Evolutionary conservation across 2,329 filamentous ascomycete genomes (phyloP).

Genomic region (Neurospora crassa): DNA sequence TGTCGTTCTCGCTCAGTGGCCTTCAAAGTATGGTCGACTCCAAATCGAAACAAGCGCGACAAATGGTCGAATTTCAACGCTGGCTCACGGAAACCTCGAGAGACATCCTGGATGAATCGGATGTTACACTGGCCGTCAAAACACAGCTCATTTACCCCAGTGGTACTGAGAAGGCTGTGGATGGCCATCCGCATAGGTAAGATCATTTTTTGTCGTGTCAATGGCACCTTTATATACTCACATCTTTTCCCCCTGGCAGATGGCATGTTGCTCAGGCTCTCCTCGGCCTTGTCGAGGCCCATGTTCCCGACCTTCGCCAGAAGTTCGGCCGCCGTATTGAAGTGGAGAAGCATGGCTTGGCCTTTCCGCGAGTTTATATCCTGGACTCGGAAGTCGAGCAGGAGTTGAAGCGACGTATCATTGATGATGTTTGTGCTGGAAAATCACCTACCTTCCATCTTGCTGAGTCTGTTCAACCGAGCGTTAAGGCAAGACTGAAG

Average conservation of each 20-base stretch:
- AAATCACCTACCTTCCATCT: slow-evolving; percentile 2
- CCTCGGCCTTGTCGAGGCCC: slow-evolving; percentile 27
- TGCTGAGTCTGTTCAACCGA: neutral
- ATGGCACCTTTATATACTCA: neutral
- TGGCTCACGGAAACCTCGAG: slow-evolving; percentile 40
- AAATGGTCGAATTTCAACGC: slow-evolving; percentile 40
- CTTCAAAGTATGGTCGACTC: slow-evolving; percentile 44
- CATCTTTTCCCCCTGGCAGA: slow-evolving; percentile 13
- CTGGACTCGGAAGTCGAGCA: slow-evolving; percentile 38
- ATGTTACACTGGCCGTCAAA: slow-evolving; percentile 42
- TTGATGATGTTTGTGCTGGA: slow-evolving; percentile 30
- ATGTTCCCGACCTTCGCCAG: neutral
- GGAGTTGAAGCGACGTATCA: slow-evolving; percentile 29
- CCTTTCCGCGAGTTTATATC: slow-evolving; percentile 49
- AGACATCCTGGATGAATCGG: slow-evolving; percentile 58
- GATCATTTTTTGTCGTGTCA: neutral
- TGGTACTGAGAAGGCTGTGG: slow-evolving; percentile 36
- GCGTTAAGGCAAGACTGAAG: slow-evolving; percentile 14
- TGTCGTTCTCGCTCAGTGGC: slow-evolving; percentile 56
- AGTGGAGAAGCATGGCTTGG: slow-evolving; percentile 14
- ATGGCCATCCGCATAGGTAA: slow-evolving; percentile 37
- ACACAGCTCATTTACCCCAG: slow-evolving; percentile 50
- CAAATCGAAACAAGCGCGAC: slow-evolving; percentile 28
- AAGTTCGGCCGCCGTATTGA: neutral
- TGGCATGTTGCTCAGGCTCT: slow-evolving; percentile 38